Conservation (phyloP, 345 rosid species). For the Mercurialis annua region DNA sequence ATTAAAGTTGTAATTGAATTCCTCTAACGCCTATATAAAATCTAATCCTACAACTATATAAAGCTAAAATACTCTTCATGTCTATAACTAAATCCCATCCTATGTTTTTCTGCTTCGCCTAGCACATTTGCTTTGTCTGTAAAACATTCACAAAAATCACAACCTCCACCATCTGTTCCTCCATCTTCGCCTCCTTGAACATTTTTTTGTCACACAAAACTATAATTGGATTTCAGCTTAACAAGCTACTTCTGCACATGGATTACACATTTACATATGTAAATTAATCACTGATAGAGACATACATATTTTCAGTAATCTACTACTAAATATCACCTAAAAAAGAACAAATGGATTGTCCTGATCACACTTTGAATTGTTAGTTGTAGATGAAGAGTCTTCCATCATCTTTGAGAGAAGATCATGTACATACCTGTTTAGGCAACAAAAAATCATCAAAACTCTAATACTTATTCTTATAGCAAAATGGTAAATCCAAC, state of each 20-base stretch:
- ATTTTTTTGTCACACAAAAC: slow-evolving; percentile 48
- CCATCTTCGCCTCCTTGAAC: slow-evolving; percentile 68
- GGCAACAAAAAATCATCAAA: slow-evolving; percentile 16
- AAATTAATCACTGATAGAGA: background rate
- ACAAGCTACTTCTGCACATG: background rate
- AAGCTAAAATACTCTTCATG: slow-evolving; percentile 4
- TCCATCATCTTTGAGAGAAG: slow-evolving; percentile 48
- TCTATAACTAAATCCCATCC: slow-evolving; percentile 14
- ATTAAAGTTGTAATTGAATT: too few relatives aligned
- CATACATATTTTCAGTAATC: background rate
- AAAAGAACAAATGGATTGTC: slow-evolving; percentile 44
- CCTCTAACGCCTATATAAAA: slow-evolving; percentile 46
- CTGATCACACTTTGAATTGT: slow-evolving; percentile 47
- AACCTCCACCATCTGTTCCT: slow-evolving; percentile 67
- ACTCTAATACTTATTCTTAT: background rate
- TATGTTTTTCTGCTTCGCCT: slow-evolving; percentile 19
- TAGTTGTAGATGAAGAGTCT: slow-evolving; percentile 57
- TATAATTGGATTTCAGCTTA: background rate
- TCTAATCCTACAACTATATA: slow-evolving; percentile 22
- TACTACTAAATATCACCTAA: slow-evolving; percentile 48
- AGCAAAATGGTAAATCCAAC: background rate
- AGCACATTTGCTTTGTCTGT: slow-evolving; percentile 40
- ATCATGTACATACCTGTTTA: slow-evolving; percentile 51
- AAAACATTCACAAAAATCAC: slow-evolving; percentile 45
- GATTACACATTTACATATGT: background rate